A percentile compares a stretch with the other conserved stretches of the same genome.
These are phyloP conservation scores for Lepidium campestre DNA, from an alignment of 441 rosid genomes.

Conservation along the genomic window DNA sequence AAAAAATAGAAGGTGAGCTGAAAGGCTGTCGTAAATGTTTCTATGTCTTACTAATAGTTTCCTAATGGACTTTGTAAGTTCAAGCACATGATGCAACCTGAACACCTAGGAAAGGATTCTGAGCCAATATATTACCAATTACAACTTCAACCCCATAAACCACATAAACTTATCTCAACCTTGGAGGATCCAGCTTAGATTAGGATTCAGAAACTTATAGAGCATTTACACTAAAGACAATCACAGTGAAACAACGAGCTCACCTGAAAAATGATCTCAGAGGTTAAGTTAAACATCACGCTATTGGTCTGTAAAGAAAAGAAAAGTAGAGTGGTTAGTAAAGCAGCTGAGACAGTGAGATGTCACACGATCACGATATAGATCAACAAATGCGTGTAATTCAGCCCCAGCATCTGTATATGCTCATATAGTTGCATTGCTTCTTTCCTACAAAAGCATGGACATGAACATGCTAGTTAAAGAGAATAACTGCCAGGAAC, in stretches of 20 bases:
- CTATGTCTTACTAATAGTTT: not conserved
- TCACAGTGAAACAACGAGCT: constrained; percentile 14
- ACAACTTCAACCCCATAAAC: not conserved
- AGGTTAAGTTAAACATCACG: constrained; percentile 75
- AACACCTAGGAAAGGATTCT: not conserved
- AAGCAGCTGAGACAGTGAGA: not conserved
- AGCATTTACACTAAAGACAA: not conserved
- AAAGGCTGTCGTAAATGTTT: not conserved
- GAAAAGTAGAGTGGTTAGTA: not conserved
- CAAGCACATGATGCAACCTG: not conserved
- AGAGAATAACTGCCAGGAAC: not conserved
- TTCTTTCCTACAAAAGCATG: not conserved
- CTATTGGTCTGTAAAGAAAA: constrained; percentile 67
- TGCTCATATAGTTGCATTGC: not conserved
- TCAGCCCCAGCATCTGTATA: not conserved
- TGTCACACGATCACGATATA: not conserved
- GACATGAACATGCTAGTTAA: not conserved
- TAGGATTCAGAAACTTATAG: not conserved
- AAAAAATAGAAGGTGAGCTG: not conserved
- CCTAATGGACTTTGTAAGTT: not conserved
- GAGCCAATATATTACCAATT: not conserved
- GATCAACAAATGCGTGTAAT: not conserved
- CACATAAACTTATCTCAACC: not conserved
- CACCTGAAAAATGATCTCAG: constrained; percentile 87
- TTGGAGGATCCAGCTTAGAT: not conserved